These are phyloP conservation scores for Xanthoconium purpureum DNA, from an alignment of 768 basidiomycete species.

Conservation along the genomic window DNA sequence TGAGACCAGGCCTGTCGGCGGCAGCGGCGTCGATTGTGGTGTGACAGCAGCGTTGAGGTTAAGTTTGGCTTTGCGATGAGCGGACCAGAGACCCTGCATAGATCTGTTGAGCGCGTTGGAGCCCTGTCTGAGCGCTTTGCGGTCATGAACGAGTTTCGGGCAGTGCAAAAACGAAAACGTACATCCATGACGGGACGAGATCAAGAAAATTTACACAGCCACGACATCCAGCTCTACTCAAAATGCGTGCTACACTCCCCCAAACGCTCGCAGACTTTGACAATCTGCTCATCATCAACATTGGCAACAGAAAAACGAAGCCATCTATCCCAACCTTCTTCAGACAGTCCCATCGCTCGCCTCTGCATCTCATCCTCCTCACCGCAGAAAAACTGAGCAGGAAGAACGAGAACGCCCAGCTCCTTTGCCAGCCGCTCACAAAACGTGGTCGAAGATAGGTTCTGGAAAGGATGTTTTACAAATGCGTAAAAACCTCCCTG, in stretches of 20 bases:
- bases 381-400: conserved; percentile 58
- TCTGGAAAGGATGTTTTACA: conserved; percentile 60
- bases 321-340: conserved; percentile 54
- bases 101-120: conserved; percentile 73
- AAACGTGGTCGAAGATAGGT: conserved; percentile 48
- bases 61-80: conserved; percentile 59
- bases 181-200: conserved; percentile 14
- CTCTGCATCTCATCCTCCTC: conserved; percentile 12
- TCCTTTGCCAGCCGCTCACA: conserved; percentile 56
- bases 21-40: not conserved
- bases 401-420: conserved; percentile 64
- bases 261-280: conserved; percentile 51
- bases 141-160: conserved; percentile 7
- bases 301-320: conserved; percentile 81
- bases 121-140: conserved; percentile 54
- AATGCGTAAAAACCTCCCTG: conserved; percentile 80
- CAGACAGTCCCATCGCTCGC: conserved; percentile 22
- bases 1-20: no score
- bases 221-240: conserved; percentile 29
- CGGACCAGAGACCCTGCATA: conserved; percentile 78
- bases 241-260: conserved; percentile 37
- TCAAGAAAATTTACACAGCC: not conserved
- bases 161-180: not conserved
- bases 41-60: conserved; percentile 52
- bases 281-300: conserved; percentile 61